Evolutionary conservation across 257 asterid genomes (phyloP), one percentile per base, ranked within the genome.

Genomic region (Thymus mandschuricus): DNA sequence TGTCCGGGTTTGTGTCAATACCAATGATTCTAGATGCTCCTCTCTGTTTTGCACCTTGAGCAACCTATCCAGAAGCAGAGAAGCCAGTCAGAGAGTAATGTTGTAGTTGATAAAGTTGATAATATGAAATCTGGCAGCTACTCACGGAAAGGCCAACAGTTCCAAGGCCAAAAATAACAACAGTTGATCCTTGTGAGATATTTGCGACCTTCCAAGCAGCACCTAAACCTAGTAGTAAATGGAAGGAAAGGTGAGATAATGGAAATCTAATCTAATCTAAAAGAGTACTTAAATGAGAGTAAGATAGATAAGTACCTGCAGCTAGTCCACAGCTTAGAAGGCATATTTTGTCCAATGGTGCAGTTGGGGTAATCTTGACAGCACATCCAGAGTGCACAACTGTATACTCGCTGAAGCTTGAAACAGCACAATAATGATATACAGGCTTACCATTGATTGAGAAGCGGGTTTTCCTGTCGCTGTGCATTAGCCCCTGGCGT

Each of bases 141-240:
- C 98, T 89, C 80, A 93, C 98, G 35, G 96, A 89, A 82, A 93
- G 96, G 76, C 98, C 98, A 50, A 93, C 97, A 64, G 98, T 91
- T 77, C 97, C 98, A 72, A 93, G 98, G 76, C 98, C 98, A 76
- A 87, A 93, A 76, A 93, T 80, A 61, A 83, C 96, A 27, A 91
- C 90, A 10, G 86, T 89, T 34, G 97, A 91, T 78, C 97, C 96
- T 89, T 81, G 64, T 30, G 96, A 75, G 77, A 91, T 66, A 81
- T 89, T 88, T 59, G 98, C 98, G 63, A 94, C 96, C 79, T 87
- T 94, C 98, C 98, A 94, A 76, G 98, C 97, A 30, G 98, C 97
- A 57, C 98, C 98, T 46, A 94, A 85, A 62, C 98, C 98, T 94
- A 79, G 60, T 78, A 52, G 38, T 43, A 52, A 21, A 21, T 21